Evolutionary conservation across 2,329 filamentous ascomycete species (phyloP), one percentile per base, ranked within the genome.

Genomic region (Arthrinium phaeospermum): DNA sequence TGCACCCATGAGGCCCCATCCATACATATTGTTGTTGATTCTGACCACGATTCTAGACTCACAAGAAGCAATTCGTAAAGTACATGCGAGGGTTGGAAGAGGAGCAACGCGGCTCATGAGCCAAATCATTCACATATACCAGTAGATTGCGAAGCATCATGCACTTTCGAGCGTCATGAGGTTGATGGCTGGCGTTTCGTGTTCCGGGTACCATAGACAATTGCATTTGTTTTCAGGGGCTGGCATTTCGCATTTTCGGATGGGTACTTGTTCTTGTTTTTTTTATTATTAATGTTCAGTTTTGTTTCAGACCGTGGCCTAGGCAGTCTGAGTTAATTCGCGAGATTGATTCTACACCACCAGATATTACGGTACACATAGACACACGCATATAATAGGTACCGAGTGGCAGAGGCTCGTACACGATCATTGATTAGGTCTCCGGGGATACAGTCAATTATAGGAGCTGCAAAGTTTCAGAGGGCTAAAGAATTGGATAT

Each of bases 11-110:
- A 49, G 72, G 74, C 76, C 75, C 76, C 68, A 74, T 24, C 67
- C 51, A 27, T n/a, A 61, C 49, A 37, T 71, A 12, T 41, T n/a
- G 37, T 41, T 14, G 34, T 41, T 64, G 19, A 41, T 64, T n/a
- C 57, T 64, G 22, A 64, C 34, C 57, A n/a, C 3, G 22, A n/a
- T 22, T n/a, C 8, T 22, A 94, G 92, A 90, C 92, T 69, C 96
- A 99, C 83, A 98, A 98, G 86, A 99, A 99, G 86, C 92, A 91
- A 4, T 98, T 99, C 85, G 96, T 98, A 73, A 95, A 94, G 82
- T 98, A 97, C 80, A 92, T 97, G 82, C 94, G 95, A 76, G 93
- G 97, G 79, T 84, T 95, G 67, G 93, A 96, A 79, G 87, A 92
- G 76, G 80, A 85, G 69, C 76, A 83, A 47, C 77, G 79, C 70